Evolutionary conservation across 2,329 filamentous ascomycete species (phyloP).

Genomic region (Tolypocladium inflatum): DNA sequence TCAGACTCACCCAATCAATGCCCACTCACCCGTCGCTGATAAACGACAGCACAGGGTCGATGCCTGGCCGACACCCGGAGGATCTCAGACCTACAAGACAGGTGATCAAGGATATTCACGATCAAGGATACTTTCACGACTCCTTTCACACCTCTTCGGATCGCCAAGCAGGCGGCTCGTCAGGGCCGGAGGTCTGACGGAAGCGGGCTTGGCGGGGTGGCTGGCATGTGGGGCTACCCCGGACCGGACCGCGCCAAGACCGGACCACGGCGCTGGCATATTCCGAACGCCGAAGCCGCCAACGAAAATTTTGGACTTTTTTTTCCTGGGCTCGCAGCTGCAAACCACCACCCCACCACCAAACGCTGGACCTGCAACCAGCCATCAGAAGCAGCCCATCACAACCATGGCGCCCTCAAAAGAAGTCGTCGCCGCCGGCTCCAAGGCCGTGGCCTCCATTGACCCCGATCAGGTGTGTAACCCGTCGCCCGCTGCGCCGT

Average conservation of each 20-base stretch:
- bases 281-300: slow-evolving; percentile 22
- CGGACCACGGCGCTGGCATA: slow-evolving; percentile 19
- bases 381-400: not conserved
- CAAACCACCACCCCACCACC: slow-evolving; percentile 15
- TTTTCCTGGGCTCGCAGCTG: slow-evolving; percentile 8
- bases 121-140: no score
- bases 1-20: not conserved
- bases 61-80: not conserved
- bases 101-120: no score
- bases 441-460: slow-evolving; percentile 23
- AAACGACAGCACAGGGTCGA: not conserved
- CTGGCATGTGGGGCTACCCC: not conserved
- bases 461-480: slow-evolving; percentile 30
- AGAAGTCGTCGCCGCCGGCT: slow-evolving; percentile 22
- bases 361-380: slow-evolving; percentile 10
- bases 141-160: no score
- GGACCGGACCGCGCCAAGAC: not conserved
- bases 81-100: not conserved
- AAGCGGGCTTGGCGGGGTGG: not conserved
- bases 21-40: not conserved
- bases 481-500: slow-evolving; percentile 4
- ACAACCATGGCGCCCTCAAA: slow-evolving; percentile 31
- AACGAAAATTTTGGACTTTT: slow-evolving; percentile 18
- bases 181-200: not conserved
- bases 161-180: no score